A percentile compares a stretch with the other conserved stretches of the same genome.
phyloP scores from a whole-genome alignment of 805 yeast genomes.

The Candida succiphila region DNA sequence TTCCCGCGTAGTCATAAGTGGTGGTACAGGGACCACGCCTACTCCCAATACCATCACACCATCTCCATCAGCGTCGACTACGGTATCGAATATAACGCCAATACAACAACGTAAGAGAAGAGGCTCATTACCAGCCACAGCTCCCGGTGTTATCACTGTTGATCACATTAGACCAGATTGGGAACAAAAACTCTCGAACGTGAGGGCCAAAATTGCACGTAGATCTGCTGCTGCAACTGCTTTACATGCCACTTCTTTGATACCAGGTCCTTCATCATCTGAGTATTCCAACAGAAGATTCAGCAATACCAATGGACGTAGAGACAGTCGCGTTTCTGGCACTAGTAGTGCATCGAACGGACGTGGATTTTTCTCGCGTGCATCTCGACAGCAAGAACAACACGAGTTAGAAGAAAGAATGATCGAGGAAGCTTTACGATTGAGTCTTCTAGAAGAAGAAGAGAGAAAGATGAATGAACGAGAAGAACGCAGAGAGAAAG shows the following conservation, averaged over 20 bases:
- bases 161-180: constrained; percentile 90
- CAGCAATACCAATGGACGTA: constrained; percentile 2
- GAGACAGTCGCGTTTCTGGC: no score
- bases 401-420: constrained; percentile 57
- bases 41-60: background rate
- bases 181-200: constrained; percentile 65
- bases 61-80: background rate
- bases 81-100: background rate
- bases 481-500: background rate
- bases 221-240: constrained; percentile 93
- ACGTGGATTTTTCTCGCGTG: constrained; percentile 1
- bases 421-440: constrained; percentile 76
- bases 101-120: constrained; percentile 23
- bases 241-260: constrained; percentile 76
- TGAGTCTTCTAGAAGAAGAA: constrained; percentile 64
- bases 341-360: constrained; percentile 4
- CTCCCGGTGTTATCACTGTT: constrained; percentile 64
- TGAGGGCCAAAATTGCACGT: constrained; percentile 70
- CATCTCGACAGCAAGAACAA: constrained; percentile 15
- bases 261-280: constrained; percentile 13
- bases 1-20: background rate
- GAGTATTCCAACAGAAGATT: background rate
- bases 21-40: background rate
- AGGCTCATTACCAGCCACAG: constrained; percentile 54
- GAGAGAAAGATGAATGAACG: constrained; percentile 31